Conservation (phyloP, 257 asterid species). For the Salvia hispanica region DNA sequence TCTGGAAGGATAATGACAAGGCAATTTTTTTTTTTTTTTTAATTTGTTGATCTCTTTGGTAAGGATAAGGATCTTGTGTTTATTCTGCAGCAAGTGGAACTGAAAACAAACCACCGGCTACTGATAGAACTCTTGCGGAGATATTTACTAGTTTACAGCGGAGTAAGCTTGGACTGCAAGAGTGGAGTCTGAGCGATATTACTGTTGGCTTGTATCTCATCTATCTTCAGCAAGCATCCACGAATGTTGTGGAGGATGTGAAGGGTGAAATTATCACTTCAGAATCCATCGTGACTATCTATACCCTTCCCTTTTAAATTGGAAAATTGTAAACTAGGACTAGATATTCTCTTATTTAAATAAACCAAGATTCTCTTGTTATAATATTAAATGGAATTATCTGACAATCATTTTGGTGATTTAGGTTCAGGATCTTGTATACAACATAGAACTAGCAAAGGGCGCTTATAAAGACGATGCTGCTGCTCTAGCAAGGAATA, state of each 20-base stretch:
- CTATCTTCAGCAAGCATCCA: slow-evolving; percentile 86
- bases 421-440: slow-evolving; percentile 85
- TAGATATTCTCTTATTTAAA: not conserved
- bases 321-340: slow-evolving; percentile 7
- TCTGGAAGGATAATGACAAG: not conserved
- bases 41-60: not conserved
- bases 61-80: slow-evolving; percentile 9
- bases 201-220: slow-evolving; percentile 87
- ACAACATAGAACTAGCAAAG: slow-evolving; percentile 82
- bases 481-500: slow-evolving; percentile 65
- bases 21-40: not conserved
- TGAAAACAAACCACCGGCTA: slow-evolving; percentile 60
- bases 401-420: slow-evolving; percentile 30
- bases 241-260: slow-evolving; percentile 58
- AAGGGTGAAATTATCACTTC: slow-evolving; percentile 75
- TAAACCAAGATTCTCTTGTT: not conserved
- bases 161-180: slow-evolving; percentile 88
- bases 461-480: slow-evolving; percentile 80
- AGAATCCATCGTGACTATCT: slow-evolving; percentile 61
- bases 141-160: slow-evolving; percentile 78
- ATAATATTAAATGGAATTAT: not conserved
- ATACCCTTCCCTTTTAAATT: slow-evolving; percentile 16
- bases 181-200: slow-evolving; percentile 95
- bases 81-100: slow-evolving; percentile 55
- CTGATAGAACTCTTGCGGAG: slow-evolving; percentile 67